Percentiles rank a stretch among this genome's conserved stretches.
Conservation (phyloP, 345 rosid genomes). For the Aquilaria malaccensis region DNA sequence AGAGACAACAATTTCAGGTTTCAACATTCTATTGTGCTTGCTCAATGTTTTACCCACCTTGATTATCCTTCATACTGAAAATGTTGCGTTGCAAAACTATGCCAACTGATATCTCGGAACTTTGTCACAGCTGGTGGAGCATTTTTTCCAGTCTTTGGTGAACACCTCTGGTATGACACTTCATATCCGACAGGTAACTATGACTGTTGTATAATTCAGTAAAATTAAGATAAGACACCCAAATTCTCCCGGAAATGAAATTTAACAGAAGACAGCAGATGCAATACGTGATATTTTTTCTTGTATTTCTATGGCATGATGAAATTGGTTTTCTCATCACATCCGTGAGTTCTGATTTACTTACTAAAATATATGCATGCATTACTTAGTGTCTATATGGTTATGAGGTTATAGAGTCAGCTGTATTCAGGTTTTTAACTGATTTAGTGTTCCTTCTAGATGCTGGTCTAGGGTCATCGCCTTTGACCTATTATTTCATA, state of each 20-base stretch:
- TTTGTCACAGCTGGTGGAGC: conserved; percentile 78
- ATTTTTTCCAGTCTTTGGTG: conserved; percentile 87
- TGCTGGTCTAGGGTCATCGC: not conserved
- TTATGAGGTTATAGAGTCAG: not conserved
- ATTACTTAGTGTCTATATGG: too few relatives aligned
- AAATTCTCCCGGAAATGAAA: not conserved
- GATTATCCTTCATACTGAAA: not conserved
- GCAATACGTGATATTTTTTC: not conserved
- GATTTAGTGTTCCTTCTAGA: not conserved
- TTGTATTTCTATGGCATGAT: too few relatives aligned
- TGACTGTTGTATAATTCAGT: too few relatives aligned
- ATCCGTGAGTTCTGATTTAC: too few relatives aligned
- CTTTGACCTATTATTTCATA: conserved; percentile 1
- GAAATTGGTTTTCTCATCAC: too few relatives aligned
- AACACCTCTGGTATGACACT: conserved; percentile 96
- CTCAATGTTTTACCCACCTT: not conserved
- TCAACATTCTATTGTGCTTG: conserved; percentile 1
- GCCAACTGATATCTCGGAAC: not conserved
- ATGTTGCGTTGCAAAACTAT: conserved; percentile 2
- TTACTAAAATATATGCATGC: not conserved
- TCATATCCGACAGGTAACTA: conserved; percentile 78
- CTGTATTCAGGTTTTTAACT: not conserved
- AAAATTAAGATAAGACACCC: too few relatives aligned
- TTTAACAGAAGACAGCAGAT: not conserved
- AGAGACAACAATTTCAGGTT: not conserved